Conservation (phyloP, 495 filamentous ascomycete genomes). For the Xylaria acuta region DNA sequence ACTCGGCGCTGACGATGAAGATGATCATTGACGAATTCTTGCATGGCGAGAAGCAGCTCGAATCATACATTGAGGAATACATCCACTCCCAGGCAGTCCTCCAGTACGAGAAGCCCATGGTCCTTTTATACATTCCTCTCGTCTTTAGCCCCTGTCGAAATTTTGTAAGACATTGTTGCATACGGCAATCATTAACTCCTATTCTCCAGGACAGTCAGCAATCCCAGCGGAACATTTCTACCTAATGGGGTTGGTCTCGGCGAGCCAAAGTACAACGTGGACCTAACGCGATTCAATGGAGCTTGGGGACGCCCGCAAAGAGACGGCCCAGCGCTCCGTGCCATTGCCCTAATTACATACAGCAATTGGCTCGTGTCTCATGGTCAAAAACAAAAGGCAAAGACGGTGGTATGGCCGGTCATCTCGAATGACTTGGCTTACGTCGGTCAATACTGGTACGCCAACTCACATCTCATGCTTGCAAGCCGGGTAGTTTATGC, state of each 20-base stretch:
- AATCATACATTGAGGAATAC: conserved; percentile 58
- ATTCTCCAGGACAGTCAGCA: conserved; percentile 35
- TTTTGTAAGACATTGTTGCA: not conserved
- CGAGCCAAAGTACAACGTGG: conserved; percentile 66
- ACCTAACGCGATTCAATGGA: conserved; percentile 60
- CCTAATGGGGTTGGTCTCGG: conserved; percentile 57
- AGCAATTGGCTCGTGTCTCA: conserved; percentile 43
- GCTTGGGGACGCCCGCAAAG: conserved; percentile 69
- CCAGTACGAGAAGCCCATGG: conserved; percentile 56
- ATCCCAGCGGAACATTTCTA: conserved; percentile 51
- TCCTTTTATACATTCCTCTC: conserved; percentile 57
- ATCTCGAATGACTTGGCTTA: conserved; percentile 63
- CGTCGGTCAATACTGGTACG: conserved; percentile 61
- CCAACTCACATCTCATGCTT: conserved; percentile 39
- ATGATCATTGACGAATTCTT: conserved; percentile 60
- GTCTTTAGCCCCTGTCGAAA: conserved; percentile 29
- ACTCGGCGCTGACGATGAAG: conserved; percentile 63
- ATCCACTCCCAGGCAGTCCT: conserved; percentile 59
- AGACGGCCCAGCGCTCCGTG: conserved; percentile 64
- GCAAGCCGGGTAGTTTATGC: not conserved
- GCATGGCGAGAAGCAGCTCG: conserved; percentile 31
- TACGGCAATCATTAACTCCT: not conserved
- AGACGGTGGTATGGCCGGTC: conserved; percentile 56
- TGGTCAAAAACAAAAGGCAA: conserved; percentile 38
- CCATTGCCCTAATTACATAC: conserved; percentile 55